These are phyloP conservation scores for Sergeia podlipaevii DNA, from an alignment of 208 protist species.

Conservation along the genomic window DNA sequence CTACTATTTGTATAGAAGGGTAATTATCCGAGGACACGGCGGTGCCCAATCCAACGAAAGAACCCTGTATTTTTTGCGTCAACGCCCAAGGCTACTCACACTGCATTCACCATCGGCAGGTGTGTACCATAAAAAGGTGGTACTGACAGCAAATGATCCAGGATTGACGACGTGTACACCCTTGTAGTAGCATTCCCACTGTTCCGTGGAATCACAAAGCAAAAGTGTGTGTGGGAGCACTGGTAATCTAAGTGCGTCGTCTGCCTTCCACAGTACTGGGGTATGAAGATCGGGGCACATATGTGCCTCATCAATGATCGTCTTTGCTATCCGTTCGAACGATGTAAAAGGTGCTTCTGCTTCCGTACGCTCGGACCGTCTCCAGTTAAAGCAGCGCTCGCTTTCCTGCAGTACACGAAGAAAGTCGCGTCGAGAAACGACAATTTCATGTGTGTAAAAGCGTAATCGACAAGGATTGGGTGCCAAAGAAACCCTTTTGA, in stretches of 20 bases:
- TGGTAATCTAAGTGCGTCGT: constrained; percentile 67
- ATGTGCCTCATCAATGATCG: constrained; percentile 78
- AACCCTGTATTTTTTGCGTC: no score
- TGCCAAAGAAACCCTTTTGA: constrained; percentile 68
- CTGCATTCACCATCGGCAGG: constrained; percentile 79
- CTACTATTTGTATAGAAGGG: no score
- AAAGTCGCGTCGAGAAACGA: constrained; percentile 75
- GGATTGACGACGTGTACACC: constrained; percentile 81
- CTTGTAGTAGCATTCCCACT: constrained; percentile 89
- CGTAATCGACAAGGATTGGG: constrained; percentile 83
- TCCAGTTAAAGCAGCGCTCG: constrained; percentile 25
- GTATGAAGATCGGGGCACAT: constrained; percentile 56
- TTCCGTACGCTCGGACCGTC: constrained; percentile 1
- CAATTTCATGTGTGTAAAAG: constrained; percentile 84
- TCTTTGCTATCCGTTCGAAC: constrained; percentile 83
- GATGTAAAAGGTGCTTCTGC: constrained; percentile 11
- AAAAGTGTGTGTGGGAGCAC: constrained; percentile 79
- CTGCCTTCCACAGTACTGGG: constrained; percentile 67
- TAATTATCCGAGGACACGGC: no score
- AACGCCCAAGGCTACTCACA: constrained; percentile 71
- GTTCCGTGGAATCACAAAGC: constrained; percentile 85
- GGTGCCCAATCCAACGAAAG: no score
- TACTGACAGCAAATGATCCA: constrained; percentile 67
- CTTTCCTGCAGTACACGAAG: constrained; percentile 58
- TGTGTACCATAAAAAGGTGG: constrained; percentile 89